These are phyloP conservation scores for Schwanniomyces yamadae DNA, from an alignment of 805 yeast genomes.

Conservation along the genomic window DNA sequence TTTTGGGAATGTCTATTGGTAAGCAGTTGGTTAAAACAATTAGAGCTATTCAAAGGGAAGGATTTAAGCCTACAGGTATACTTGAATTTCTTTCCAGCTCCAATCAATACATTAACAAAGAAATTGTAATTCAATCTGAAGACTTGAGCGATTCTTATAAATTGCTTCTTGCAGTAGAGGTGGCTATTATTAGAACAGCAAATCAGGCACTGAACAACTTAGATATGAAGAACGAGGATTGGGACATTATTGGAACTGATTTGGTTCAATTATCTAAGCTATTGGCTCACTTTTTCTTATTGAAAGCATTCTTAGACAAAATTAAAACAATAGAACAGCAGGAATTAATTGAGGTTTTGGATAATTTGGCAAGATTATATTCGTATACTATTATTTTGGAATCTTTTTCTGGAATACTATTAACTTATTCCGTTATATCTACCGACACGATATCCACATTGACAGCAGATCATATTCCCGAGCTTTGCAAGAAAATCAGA, in stretches of 20 bases:
- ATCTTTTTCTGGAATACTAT: constrained; percentile 66
- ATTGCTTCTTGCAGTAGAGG: constrained; percentile 28
- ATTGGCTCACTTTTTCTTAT: constrained; percentile 44
- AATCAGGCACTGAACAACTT: constrained; percentile 31
- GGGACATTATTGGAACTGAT: constrained; percentile 47
- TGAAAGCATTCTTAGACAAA: constrained; percentile 38
- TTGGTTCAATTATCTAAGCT: constrained; percentile 46
- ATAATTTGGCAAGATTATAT: constrained; percentile 58
- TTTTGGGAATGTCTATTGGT: constrained; percentile 78
- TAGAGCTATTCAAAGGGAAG: constrained; percentile 34
- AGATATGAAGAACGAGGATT: constrained; percentile 34
- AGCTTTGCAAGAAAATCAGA: constrained; percentile 37
- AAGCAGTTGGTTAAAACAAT: constrained; percentile 63
- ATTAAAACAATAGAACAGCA: constrained; percentile 28
- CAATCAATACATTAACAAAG: constrained; percentile 22
- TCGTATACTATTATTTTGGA: constrained; percentile 46
- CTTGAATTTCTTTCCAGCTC: constrained; percentile 41
- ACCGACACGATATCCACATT: constrained; percentile 28
- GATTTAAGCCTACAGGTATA: constrained; percentile 45
- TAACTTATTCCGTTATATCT: constrained; percentile 58
- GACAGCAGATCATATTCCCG: constrained; percentile 21
- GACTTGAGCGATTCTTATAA: constrained; percentile 23
- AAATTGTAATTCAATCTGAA: constrained; percentile 8
- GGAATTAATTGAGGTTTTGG: constrained; percentile 47
- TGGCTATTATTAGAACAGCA: constrained; percentile 40